Conservation (phyloP, 1,284 basidiomycete species). For the Moesziomyces aphidis region DNA sequence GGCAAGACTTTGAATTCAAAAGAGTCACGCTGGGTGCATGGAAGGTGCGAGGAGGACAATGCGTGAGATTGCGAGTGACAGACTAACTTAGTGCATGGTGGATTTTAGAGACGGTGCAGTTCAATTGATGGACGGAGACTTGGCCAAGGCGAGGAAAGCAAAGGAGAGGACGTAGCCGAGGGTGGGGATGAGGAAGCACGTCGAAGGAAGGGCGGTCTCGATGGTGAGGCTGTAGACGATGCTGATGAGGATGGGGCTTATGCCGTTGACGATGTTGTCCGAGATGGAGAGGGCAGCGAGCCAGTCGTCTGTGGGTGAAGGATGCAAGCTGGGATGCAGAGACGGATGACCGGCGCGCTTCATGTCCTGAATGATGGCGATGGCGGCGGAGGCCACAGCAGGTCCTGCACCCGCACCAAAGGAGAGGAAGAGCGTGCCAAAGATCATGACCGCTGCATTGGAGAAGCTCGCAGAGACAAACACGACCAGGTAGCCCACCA, state of each 20-base stretch:
- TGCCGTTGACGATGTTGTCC: slow-evolving; percentile 42
- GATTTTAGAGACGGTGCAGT: no score
- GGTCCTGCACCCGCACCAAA: slow-evolving; percentile 44
- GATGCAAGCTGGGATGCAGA: slow-evolving; percentile 23
- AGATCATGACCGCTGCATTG: slow-evolving; percentile 31
- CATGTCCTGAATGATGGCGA: slow-evolving; percentile 43
- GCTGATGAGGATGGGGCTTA: slow-evolving; percentile 37
- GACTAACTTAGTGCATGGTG: no score
- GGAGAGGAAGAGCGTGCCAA: slow-evolving; percentile 35
- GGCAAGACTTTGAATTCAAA: no score
- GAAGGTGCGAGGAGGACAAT: no score
- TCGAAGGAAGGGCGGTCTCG: slow-evolving; percentile 32
- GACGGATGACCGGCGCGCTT: slow-evolving; percentile 25
- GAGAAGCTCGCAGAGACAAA: slow-evolving; percentile 39
- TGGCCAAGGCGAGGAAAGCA: slow-evolving; percentile 27
- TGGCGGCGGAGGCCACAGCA: slow-evolving; percentile 40
- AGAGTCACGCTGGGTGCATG: no score
- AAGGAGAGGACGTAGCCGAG: slow-evolving; percentile 32
- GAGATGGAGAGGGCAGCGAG: slow-evolving; percentile 37
- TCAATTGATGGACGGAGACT: background rate
- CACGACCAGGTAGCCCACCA: slow-evolving; percentile 39
- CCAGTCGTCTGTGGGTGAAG: slow-evolving; percentile 44
- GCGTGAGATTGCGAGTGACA: no score
- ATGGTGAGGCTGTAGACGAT: slow-evolving; percentile 48
- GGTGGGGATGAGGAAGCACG: slow-evolving; percentile 42